Base-by-base conservation (phyloP, 2,329 filamentous ascomycete genomes). In the Diaporthe aspalathi region DNA sequence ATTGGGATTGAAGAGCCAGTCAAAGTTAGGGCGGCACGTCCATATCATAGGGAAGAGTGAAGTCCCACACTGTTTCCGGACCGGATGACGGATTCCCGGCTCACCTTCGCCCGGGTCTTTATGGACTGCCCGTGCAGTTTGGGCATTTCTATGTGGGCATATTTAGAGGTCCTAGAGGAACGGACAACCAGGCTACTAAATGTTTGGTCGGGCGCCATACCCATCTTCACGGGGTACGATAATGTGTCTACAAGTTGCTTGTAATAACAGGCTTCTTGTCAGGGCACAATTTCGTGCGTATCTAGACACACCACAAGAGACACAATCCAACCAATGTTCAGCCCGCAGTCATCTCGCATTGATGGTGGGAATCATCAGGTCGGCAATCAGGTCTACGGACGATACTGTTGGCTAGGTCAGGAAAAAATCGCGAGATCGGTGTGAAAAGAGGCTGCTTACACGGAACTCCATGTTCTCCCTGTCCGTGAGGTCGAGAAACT, bases 1-100 rank as follows among this genome's bases (percentile, higher is more conserved):
- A 90, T 76, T 91, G 89, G 88, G 89, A 92, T 76, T 91, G 83
- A 85, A 35, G 3, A 20, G 60, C 38, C 24, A 16, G 9, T 7
- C 24, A 11, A 53, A 60, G 9, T 11, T 6, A 35, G 22, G 20
- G 38, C 29, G 20, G 20, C 29, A 29, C 43, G n/a, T 22, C 40
- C n/a, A 8, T 40, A 20, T 7, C 8, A n/a, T 1, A 22, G 12
- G 27, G 52, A 20, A 40, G n/a, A 3, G 27, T 17, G 14, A 8
- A 27, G 5, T n/a, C 3, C 27, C 14, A 8, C 3, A 49, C 32
- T 35, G 5, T 35, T 35, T 35, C 32, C 32, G 5, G 9, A 5
- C 32, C 32, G 32, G 9, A 35, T 35, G 32, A 35, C 32, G 32
- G 32, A 35, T 35, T 17, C 27, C 29, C 43, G 16, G 27, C 5